These are phyloP conservation scores for Centella asiatica DNA, from an alignment of 129 eudicot species.

Conservation along the genomic window DNA sequence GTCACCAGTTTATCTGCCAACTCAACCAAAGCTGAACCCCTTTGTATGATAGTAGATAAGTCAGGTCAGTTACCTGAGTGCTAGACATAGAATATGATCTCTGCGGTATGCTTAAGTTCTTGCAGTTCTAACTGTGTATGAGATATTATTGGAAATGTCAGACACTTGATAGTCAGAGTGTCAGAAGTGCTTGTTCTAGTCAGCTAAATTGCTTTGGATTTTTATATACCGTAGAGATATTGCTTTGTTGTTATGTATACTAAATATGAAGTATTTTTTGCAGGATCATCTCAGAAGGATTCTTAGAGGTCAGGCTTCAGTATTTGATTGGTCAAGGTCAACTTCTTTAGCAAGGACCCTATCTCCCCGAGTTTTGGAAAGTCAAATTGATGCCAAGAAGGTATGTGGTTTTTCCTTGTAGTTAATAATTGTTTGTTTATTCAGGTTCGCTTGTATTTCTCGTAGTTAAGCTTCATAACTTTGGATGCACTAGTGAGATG, in stretches of 20 bases:
- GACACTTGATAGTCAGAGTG: not conserved
- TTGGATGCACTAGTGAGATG: not conserved
- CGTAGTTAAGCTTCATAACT: not conserved
- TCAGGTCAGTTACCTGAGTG: not conserved
- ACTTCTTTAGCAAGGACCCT: conserved; percentile 89
- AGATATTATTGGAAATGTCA: not conserved
- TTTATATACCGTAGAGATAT: not conserved
- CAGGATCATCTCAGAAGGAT: conserved; percentile 95
- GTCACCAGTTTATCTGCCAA: not conserved
- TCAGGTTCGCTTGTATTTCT: not conserved
- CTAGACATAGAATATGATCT: not conserved
- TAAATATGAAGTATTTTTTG: not conserved
- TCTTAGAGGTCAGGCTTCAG: conserved; percentile 87
- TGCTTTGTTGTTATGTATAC: not conserved
- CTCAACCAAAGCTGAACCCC: not conserved
- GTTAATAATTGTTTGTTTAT: not conserved
- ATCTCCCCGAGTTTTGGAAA: conserved; percentile 96
- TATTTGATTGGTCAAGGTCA: conserved; percentile 97
- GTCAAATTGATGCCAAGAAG: conserved; percentile 98
- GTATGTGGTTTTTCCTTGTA: conserved; percentile 27
- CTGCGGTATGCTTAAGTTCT: not conserved
- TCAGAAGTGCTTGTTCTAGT: not conserved
- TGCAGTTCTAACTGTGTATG: not conserved
- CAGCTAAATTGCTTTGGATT: not conserved
- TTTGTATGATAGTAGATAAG: not conserved